These are phyloP conservation scores for Cucumis cinereus DNA, from an alignment of 306 rosid species.

Conservation along the genomic window DNA sequence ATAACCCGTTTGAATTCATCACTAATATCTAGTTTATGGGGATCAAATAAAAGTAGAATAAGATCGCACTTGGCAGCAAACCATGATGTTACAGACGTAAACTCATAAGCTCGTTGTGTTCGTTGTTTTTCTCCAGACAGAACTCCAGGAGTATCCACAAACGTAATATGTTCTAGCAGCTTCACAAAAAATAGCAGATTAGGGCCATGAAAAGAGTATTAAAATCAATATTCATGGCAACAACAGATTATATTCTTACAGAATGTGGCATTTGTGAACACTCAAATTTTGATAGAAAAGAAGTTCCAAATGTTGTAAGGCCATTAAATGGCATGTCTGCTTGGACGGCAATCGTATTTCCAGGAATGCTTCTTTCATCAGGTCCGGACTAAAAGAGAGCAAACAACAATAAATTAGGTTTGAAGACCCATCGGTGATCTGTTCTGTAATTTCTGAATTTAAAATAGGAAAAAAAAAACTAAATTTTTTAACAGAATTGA, in stretches of 20 bases:
- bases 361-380: constrained; percentile 96
- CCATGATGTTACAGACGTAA: constrained; percentile 96
- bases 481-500: not conserved
- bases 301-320: constrained; percentile 71
- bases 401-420: not conserved
- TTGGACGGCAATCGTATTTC: constrained; percentile 91
- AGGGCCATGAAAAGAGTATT: constrained; percentile 5
- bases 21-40: constrained; percentile 93
- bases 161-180: constrained; percentile 79
- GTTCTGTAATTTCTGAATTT: not conserved
- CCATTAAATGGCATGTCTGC: constrained; percentile 96
- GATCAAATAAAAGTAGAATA: constrained; percentile 84
- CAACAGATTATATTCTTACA: constrained; percentile 31
- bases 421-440: not conserved
- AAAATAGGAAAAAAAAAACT: not conserved
- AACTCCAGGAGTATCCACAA: constrained; percentile 97
- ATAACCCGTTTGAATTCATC: constrained; percentile 96
- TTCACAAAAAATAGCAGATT: constrained; percentile 14
- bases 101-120: constrained; percentile 75
- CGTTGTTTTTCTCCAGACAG: constrained; percentile 96
- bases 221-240: not conserved
- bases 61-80: constrained; percentile 92
- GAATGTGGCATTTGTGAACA: constrained; percentile 97
- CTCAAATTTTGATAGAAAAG: constrained; percentile 87
- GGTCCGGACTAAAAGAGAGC: constrained; percentile 53